Evolutionary conservation across 257 asterid genomes (phyloP).

Genomic region (Dorcoceras hygrometricum): DNA sequence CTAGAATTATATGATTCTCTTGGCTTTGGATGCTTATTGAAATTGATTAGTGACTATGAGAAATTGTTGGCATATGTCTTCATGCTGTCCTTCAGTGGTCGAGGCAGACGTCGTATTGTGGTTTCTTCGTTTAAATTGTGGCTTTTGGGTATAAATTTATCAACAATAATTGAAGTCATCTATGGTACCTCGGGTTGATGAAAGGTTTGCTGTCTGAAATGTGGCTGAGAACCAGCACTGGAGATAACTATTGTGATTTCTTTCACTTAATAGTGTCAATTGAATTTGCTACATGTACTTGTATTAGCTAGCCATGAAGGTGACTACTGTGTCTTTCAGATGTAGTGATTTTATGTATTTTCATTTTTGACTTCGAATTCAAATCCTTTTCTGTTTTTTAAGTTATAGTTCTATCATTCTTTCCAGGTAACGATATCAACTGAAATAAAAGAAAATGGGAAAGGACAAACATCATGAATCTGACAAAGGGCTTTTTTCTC

Average conservation of each 20-base stretch:
- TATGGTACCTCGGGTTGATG: neutral
- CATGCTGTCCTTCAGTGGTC: too few species aligned
- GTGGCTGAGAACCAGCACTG: neutral
- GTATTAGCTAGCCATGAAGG: neutral
- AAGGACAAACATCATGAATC: constrained; percentile 38
- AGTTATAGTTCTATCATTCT: neutral
- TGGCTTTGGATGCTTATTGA: neutral
- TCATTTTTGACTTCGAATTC: too few species aligned
- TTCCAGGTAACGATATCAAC: constrained; percentile 18
- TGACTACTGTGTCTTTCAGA: too few species aligned
- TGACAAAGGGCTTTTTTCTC: constrained; percentile 47
- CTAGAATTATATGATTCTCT: too few species aligned
- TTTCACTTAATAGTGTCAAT: neutral
- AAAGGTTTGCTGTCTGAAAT: too few species aligned
- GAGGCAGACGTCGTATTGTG: too few species aligned
- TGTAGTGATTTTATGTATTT: too few species aligned
- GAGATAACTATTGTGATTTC: neutral
- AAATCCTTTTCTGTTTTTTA: too few species aligned
- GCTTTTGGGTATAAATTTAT: too few species aligned
- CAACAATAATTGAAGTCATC: neutral
- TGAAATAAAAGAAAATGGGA: constrained; percentile 41
- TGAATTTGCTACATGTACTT: neutral
- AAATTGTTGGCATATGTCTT: too few species aligned
- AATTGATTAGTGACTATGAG: neutral
- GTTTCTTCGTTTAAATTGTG: too few species aligned